These are phyloP conservation scores for Xerocomus tenax DNA, from an alignment of 1,284 basidiomycete genomes.

Conservation along the genomic window DNA sequence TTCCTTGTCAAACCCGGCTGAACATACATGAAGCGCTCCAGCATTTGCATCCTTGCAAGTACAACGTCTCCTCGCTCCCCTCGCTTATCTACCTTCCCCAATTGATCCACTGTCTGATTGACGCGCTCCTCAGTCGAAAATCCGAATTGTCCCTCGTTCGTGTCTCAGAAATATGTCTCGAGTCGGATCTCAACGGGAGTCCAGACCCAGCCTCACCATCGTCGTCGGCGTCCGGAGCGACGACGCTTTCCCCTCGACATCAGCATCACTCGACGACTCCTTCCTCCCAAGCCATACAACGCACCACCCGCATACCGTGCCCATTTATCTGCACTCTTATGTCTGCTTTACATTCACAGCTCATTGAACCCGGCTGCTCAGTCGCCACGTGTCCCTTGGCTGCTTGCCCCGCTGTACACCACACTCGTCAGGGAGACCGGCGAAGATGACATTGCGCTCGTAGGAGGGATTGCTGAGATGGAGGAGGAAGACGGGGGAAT, in stretches of 20 bases:
- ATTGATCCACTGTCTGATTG: slow-evolving; percentile 37
- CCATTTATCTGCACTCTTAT: slow-evolving; percentile 60
- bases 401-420: slow-evolving; percentile 62
- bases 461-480: slow-evolving; percentile 31
- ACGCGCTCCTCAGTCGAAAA: slow-evolving; percentile 43
- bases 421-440: slow-evolving; percentile 55
- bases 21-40: too few species aligned
- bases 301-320: slow-evolving; percentile 45
- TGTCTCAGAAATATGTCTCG: slow-evolving; percentile 54
- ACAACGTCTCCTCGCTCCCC: slow-evolving; percentile 49
- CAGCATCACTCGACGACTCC: slow-evolving; percentile 37
- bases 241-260: slow-evolving; percentile 19
- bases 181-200: slow-evolving; percentile 27
- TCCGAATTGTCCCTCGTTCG: slow-evolving; percentile 52
- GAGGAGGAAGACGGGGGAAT: slow-evolving; percentile 50
- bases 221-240: not conserved
- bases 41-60: too few species aligned
- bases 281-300: slow-evolving; percentile 41
- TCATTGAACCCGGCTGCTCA: slow-evolving; percentile 64
- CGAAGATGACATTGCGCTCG: slow-evolving; percentile 40
- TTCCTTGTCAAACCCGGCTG: too few species aligned
- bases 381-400: slow-evolving; percentile 57
- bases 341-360: slow-evolving; percentile 63
- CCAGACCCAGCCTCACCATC: slow-evolving; percentile 24
- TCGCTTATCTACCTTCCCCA: slow-evolving; percentile 43